phyloP scores from a whole-genome alignment of 495 filamentous ascomycete species.

The Cetradonia linearis region DNA sequence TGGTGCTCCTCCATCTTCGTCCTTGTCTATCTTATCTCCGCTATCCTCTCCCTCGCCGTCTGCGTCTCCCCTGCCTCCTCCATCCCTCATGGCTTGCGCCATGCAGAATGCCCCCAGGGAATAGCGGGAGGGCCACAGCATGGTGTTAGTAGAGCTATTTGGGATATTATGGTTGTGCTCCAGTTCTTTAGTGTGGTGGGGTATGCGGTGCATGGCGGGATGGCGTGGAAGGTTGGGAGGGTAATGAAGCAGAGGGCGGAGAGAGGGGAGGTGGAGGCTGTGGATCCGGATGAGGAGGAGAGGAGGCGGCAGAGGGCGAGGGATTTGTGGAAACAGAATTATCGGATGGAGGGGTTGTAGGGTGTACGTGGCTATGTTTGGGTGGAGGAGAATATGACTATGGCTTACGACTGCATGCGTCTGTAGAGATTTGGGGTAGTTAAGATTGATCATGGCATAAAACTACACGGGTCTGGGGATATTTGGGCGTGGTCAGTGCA shows the following conservation, averaged over 20 bases:
- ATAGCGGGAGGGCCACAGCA: constrained; percentile 12
- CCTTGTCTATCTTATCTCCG: constrained; percentile 18
- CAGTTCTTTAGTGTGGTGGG: constrained; percentile 17
- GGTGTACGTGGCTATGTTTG: neutral
- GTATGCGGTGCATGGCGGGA: constrained; percentile 18
- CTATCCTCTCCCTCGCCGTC: constrained; percentile 20
- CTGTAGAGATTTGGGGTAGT: neutral
- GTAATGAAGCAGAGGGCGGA: constrained; percentile 16
- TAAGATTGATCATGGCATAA: no score
- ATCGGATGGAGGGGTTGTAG: constrained; percentile 18
- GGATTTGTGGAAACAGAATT: constrained; percentile 22
- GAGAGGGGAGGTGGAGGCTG: constrained; percentile 13
- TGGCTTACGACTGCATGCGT: neutral
- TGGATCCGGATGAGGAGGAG: constrained; percentile 24
- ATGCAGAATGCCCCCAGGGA: constrained; percentile 17
- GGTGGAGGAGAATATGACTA: neutral
- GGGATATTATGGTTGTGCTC: constrained; percentile 19
- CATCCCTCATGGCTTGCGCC: constrained; percentile 14
- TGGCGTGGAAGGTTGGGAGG: constrained; percentile 21
- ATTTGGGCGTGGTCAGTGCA: no score
- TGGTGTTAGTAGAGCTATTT: constrained; percentile 17
- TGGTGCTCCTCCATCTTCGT: constrained; percentile 20
- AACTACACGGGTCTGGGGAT: no score
- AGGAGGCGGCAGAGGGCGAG: constrained; percentile 21
- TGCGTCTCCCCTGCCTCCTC: constrained; percentile 14